Evolutionary conservation across 345 rosid genomes (phyloP).

Genomic region (Hypericum androsaemum): DNA sequence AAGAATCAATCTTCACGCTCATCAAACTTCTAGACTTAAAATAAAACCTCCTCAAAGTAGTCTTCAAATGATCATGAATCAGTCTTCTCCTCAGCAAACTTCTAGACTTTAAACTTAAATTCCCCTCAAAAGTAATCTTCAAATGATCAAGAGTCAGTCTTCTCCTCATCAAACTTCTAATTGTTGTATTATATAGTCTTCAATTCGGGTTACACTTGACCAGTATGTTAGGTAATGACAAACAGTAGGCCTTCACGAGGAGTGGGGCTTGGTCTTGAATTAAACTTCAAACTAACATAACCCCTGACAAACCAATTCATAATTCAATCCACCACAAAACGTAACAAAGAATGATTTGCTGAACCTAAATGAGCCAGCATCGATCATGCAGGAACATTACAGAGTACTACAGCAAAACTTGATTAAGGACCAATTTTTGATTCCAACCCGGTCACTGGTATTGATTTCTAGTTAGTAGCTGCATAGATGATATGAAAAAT

Average conservation of each 20-base stretch:
- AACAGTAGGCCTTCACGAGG: constrained; percentile 62
- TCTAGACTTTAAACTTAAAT: too few species aligned
- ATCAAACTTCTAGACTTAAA: too few species aligned
- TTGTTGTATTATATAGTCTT: constrained; percentile 44
- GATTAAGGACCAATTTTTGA: too few species aligned
- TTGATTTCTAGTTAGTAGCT: too few species aligned
- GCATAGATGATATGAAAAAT: too few species aligned
- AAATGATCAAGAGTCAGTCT: constrained; percentile 35
- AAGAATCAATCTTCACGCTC: constrained; percentile 32
- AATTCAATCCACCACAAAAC: constrained; percentile 39
- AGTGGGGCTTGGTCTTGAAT: constrained; percentile 86
- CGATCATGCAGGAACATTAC: too few species aligned
- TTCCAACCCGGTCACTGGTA: too few species aligned
- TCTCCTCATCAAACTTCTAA: constrained; percentile 71
- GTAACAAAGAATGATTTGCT: constrained; percentile 19
- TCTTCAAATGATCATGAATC: constrained; percentile 39
- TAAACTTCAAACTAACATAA: constrained; percentile 92
- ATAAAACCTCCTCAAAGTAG: constrained; percentile 22
- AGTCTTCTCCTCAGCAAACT: constrained; percentile 29
- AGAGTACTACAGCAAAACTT: too few species aligned
- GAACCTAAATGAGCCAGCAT: constrained; percentile 8
- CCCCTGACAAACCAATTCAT: constrained; percentile 95
- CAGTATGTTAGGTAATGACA: constrained; percentile 53
- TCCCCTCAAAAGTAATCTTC: constrained; percentile 44
- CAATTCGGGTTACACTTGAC: constrained; percentile 43